A percentile compares a stretch with the other conserved stretches of the same genome.
Evolutionary conservation across 257 asterid genomes (phyloP).

Genomic region (Jaltomata sinuosa): DNA sequence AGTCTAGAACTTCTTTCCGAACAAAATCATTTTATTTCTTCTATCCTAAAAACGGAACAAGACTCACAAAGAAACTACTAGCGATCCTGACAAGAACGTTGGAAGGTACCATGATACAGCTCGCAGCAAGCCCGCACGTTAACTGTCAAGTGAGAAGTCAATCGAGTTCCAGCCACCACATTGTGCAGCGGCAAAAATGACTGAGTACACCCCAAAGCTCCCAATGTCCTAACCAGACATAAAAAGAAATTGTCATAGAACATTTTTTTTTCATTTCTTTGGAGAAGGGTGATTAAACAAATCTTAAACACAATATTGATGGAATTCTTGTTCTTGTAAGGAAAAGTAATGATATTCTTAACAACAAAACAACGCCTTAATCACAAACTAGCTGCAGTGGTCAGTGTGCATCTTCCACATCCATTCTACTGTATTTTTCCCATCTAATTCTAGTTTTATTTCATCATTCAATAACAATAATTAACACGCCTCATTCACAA

Average conservation of each 20-base stretch:
- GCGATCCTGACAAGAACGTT: slow-evolving; percentile 99
- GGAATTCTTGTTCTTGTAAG: neutral
- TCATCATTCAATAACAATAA: neutral
- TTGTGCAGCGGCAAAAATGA: slow-evolving; percentile 61
- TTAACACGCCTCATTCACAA: neutral
- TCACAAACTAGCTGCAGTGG: neutral
- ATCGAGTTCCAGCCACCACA: slow-evolving; percentile 30
- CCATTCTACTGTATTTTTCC: neutral
- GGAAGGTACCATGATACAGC: slow-evolving; percentile 93
- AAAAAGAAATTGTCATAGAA: neutral
- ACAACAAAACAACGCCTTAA: neutral
- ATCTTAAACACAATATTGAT: neutral
- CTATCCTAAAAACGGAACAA: slow-evolving; percentile 26
- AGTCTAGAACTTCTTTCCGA: neutral
- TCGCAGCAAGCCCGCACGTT: slow-evolving; percentile 81
- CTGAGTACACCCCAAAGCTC: slow-evolving; percentile 65
- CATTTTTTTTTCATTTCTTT: neutral
- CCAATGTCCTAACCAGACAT: slow-evolving; percentile 46
- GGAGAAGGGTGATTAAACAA: neutral
- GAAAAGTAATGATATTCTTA: neutral
- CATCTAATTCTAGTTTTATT: neutral
- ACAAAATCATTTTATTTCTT: neutral
- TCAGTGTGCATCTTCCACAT: neutral
- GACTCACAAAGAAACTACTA: slow-evolving; percentile 76
- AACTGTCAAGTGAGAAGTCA: slow-evolving; percentile 66